Evolutionary conservation across 495 filamentous ascomycete species (phyloP), one percentile per base, ranked within the genome.

Genomic region (Penicillium canariense): DNA sequence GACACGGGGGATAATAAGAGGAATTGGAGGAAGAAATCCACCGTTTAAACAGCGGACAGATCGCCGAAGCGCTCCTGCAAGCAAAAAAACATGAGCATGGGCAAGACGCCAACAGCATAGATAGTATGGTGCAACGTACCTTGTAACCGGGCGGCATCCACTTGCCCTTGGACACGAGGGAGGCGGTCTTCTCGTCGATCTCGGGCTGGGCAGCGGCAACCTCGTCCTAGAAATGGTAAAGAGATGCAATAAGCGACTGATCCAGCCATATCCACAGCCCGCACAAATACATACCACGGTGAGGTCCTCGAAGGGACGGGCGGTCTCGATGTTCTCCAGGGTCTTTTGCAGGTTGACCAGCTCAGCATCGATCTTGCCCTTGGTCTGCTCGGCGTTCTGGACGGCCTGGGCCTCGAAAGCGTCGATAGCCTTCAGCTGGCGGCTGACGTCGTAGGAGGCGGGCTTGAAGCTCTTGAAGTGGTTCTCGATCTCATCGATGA

Each of bases 61-160:
- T 97, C 90, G 80, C 93, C 93, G 81, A 97, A 97, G 84, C 90
- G 96, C 85, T 97, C 93, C 92, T 96, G 62, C 44, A 23, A 34
- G 27, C 63, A 31, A 43, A 18, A 15, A 10, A 34, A 27, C n/a
- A 45, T 50, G 14, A 59, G 48, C 22, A 46, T 28, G n/a, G 17
- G 28, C 15, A 26, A 26, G 4, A 14, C 20, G 11, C 15, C 8
- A 10, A 8, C n/a, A 23, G 15, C 17, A 15, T 14, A 36, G 25
- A 15, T n/a, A 14, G n/a, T 2, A 35, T 11, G n/a, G 11, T 20
- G 23, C n/a, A 31, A 77, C 84, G 55, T 75, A 90, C 92, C 90
- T 96, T 96, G 87, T 99, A 99, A 68, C 95, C 95, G 44, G 95
- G 90, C 62, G 94, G 90, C 77, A 83, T 80, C 95, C 95, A 99